Conservation (phyloP, 139 green algal genomes). For the Eudorina sp. region DNA sequence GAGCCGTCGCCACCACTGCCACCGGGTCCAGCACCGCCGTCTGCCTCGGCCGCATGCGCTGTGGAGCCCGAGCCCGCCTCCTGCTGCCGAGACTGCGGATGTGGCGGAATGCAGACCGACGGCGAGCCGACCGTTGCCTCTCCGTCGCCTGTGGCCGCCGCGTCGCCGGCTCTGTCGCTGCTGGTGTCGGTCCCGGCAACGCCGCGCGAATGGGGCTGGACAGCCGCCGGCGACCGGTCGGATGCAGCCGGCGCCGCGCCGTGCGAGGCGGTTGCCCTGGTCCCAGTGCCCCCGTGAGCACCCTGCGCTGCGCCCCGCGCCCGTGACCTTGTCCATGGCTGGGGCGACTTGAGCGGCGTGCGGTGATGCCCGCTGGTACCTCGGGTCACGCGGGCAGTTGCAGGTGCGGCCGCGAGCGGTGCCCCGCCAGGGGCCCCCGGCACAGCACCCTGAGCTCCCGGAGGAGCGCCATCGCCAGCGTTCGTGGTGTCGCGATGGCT, state of each 20-base stretch:
- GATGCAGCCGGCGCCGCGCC: neutral
- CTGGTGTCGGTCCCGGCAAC: neutral
- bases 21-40: neutral
- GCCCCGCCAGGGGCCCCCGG: neutral
- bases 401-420: neutral
- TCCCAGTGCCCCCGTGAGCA: no score
- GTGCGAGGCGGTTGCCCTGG: no score
- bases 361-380: no score
- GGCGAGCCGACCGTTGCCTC: neutral
- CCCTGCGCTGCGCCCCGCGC: no score
- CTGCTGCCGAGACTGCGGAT: neutral
- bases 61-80: neutral
- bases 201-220: neutral
- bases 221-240: neutral
- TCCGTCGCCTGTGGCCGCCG: neutral
- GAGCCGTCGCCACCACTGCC: neutral
- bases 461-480: neutral
- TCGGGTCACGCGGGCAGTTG: no score
- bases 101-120: neutral
- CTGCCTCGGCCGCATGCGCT: neutral
- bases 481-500: neutral
- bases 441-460: neutral
- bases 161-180: neutral
- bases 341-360: no score
- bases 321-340: no score